A percentile compares a stretch with the other conserved stretches of the same genome.
phyloP scores from a whole-genome alignment of 495 filamentous ascomycete species.

The Cercophora scortea region DNA sequence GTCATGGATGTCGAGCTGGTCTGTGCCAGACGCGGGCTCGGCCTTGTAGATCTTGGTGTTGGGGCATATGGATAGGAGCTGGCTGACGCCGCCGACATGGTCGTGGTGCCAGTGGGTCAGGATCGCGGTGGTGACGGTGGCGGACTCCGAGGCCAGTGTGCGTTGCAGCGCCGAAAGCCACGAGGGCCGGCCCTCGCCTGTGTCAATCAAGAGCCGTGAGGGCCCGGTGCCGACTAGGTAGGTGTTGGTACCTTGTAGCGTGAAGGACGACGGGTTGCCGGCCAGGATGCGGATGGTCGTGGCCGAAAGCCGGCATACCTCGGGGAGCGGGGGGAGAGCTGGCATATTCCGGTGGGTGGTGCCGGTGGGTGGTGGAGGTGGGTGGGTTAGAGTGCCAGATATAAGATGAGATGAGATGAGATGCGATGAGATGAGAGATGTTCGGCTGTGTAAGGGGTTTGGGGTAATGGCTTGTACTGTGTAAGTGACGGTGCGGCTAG shows the following conservation, averaged over 20 bases:
- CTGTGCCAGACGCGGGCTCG: constrained; percentile 26
- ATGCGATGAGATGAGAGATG: too few relatives aligned
- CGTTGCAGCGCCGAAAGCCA: constrained; percentile 54
- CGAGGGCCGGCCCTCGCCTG: constrained; percentile 58
- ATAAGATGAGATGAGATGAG: too few relatives aligned
- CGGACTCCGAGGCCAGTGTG: constrained; percentile 57
- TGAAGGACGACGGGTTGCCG: constrained; percentile 71
- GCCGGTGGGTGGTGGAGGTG: too few relatives aligned
- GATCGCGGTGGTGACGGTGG: constrained; percentile 54
- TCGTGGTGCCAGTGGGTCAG: constrained; percentile 91
- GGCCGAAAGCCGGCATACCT: constrained; percentile 58
- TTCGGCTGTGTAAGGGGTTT: too few relatives aligned
- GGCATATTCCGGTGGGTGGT: too few relatives aligned
- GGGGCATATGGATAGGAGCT: constrained; percentile 57
- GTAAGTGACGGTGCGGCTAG: too few relatives aligned
- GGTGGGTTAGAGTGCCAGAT: too few relatives aligned
- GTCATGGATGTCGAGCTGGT: constrained; percentile 52
- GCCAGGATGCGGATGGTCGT: constrained; percentile 67
- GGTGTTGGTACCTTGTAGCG: constrained; percentile 67
- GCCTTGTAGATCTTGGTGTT: constrained; percentile 47
- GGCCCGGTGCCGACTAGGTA: constrained; percentile 71
- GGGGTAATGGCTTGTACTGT: too few relatives aligned
- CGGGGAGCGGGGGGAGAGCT: constrained; percentile 35
- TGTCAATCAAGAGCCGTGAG: constrained; percentile 69
- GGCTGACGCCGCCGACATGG: constrained; percentile 65